Percentiles rank a stretch among this genome's conserved stretches.
phyloP scores from a whole-genome alignment of 1,284 basidiomycete species.

The Irpex sp. region DNA sequence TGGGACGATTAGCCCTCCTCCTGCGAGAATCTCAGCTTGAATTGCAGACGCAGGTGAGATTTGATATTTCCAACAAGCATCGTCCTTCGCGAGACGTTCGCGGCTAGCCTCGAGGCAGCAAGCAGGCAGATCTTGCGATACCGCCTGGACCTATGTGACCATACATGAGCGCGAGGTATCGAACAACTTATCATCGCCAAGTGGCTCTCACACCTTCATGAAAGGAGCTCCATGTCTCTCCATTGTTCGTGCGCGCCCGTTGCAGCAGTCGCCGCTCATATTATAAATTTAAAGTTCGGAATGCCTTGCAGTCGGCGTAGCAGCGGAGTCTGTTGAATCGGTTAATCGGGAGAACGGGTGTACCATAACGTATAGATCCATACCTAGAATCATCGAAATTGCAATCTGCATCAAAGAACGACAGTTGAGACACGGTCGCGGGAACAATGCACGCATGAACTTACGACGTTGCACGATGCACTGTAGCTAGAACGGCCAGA shows the following conservation, averaged over 20 bases:
- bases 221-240: not conserved
- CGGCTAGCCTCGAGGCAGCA: slow-evolving; percentile 10
- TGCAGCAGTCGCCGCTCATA: not conserved
- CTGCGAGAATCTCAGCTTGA: slow-evolving; percentile 2
- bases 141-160: slow-evolving; percentile 1
- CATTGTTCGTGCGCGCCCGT: not conserved
- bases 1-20: slow-evolving; percentile 1
- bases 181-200: not conserved
- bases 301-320: not conserved
- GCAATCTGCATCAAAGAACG: not conserved
- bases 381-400: not conserved
- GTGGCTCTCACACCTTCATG: not conserved
- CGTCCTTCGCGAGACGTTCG: slow-evolving; percentile 6
- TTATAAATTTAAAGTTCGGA: not conserved
- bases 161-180: slow-evolving; percentile 3
- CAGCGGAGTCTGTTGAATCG: not conserved
- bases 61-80: not conserved
- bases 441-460: not conserved
- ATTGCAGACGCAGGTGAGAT: not conserved
- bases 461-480: not conserved
- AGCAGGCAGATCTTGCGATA: slow-evolving; percentile 3
- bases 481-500: not conserved
- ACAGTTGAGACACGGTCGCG: not conserved
- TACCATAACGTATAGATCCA: not conserved
- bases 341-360: not conserved